A percentile compares a stretch with the other conserved stretches of the same genome.
Evolutionary conservation across 2,329 filamentous ascomycete genomes (phyloP).

Genomic region (Aureobasidium sp.): DNA sequence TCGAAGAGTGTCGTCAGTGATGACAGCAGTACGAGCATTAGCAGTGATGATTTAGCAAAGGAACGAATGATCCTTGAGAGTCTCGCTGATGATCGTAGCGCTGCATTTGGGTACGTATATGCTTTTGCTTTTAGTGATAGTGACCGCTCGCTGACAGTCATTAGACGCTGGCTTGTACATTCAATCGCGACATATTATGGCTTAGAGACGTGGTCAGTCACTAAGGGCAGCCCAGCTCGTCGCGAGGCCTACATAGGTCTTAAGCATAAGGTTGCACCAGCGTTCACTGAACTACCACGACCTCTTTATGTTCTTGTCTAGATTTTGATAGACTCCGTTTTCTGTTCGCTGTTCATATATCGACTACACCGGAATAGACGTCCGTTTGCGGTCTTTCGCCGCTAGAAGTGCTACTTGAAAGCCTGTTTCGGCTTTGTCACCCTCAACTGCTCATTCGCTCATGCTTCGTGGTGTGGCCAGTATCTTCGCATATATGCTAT

Average conservation of each 20-base stretch:
- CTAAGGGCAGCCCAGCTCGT: constrained; percentile 58
- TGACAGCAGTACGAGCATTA: not conserved
- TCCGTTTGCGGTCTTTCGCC: not conserved
- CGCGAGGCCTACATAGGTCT: constrained; percentile 79
- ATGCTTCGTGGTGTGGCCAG: not conserved
- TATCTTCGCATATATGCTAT: no score
- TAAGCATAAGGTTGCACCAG: constrained; percentile 34
- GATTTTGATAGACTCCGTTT: not conserved
- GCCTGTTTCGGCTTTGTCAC: not conserved
- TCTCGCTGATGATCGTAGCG: constrained; percentile 62
- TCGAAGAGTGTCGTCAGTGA: constrained; percentile 37
- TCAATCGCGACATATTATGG: constrained; percentile 90
- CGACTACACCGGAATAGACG: not conserved
- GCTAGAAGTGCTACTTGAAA: not conserved
- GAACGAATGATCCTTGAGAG: constrained; percentile 75
- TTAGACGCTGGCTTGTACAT: constrained; percentile 83
- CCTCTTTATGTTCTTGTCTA: constrained; percentile 53
- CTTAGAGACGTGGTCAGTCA: constrained; percentile 72
- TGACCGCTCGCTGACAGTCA: not conserved
- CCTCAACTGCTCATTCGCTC: not conserved
- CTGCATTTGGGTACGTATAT: constrained; percentile 66
- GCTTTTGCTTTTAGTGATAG: not conserved
- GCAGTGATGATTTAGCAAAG: constrained; percentile 39
- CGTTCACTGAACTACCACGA: constrained; percentile 42
- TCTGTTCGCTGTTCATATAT: not conserved